These are phyloP conservation scores for Phlebiopsis flavidoalba DNA, from an alignment of 768 basidiomycete genomes.

Conservation along the genomic window DNA sequence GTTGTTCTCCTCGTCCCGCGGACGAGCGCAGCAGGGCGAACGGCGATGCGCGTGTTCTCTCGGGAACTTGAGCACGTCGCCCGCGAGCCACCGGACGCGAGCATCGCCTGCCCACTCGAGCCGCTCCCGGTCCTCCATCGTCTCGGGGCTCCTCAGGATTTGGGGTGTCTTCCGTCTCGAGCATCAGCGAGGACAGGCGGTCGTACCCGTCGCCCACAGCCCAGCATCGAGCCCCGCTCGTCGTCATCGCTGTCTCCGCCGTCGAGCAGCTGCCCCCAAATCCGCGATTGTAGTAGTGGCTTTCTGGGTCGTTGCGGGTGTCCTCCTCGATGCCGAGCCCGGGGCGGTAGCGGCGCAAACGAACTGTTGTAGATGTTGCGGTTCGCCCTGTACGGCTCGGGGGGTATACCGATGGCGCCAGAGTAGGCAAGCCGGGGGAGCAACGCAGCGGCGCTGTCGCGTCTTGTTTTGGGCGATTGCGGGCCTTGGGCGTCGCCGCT, in stretches of 20 bases:
- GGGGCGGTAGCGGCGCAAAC: slow-evolving; percentile 70
- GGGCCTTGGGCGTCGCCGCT: slow-evolving; percentile 16
- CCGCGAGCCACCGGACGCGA: slow-evolving; percentile 71
- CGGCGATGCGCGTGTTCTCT: slow-evolving; percentile 76
- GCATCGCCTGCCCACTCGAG: slow-evolving; percentile 95
- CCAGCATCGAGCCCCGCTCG: slow-evolving; percentile 41
- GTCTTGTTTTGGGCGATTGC: slow-evolving; percentile 22
- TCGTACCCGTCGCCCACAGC: slow-evolving; percentile 43
- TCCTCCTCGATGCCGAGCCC: slow-evolving; percentile 60
- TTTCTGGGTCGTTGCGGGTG: slow-evolving; percentile 75
- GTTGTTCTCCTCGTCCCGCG: slow-evolving; percentile 63
- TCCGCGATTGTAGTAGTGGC: slow-evolving; percentile 73
- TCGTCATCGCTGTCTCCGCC: slow-evolving; percentile 78
- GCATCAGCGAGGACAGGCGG: slow-evolving; percentile 43
- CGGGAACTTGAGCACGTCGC: slow-evolving; percentile 93
- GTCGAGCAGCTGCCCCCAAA: slow-evolving; percentile 61
- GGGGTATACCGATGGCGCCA: slow-evolving; percentile 21
- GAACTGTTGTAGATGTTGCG: slow-evolving; percentile 75
- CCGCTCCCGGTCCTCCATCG: slow-evolving; percentile 72
- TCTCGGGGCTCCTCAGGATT: slow-evolving; percentile 64
- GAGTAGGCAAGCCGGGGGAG: slow-evolving; percentile 16
- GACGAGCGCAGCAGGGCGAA: slow-evolving; percentile 30
- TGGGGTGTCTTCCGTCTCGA: slow-evolving; percentile 61
- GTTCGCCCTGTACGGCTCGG: slow-evolving; percentile 29
- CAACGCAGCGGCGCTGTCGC: slow-evolving; percentile 21